A percentile compares a stretch with the other conserved stretches of the same genome.
phyloP scores from a whole-genome alignment of 1,284 basidiomycete genomes.

The Cryptococcus depauperatus region DNA sequence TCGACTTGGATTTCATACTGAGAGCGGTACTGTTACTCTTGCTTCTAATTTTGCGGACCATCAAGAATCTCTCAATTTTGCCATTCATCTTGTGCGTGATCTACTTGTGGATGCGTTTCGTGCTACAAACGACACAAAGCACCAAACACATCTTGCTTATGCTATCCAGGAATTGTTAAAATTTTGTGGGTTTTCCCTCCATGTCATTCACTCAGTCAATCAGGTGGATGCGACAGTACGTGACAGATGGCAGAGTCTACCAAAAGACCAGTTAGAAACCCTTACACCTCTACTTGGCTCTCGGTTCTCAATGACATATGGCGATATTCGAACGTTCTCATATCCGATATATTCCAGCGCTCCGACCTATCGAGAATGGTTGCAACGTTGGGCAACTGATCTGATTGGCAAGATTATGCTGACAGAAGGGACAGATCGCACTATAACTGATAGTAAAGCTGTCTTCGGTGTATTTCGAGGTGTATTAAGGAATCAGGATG shows the following conservation, averaged over 20 bases:
- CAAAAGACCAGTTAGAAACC: slow-evolving; percentile 78
- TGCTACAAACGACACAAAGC: slow-evolving; percentile 85
- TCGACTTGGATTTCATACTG: slow-evolving; percentile 52
- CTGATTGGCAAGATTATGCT: slow-evolving; percentile 59
- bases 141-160: slow-evolving; percentile 82
- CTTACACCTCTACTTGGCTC: slow-evolving; percentile 79
- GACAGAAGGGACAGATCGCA: slow-evolving; percentile 26
- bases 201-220: slow-evolving; percentile 39
- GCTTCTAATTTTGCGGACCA: slow-evolving; percentile 75
- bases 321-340: slow-evolving; percentile 39
- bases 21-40: slow-evolving; percentile 63
- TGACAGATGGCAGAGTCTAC: slow-evolving; percentile 64
- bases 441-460: slow-evolving; percentile 29
- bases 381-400: slow-evolving; percentile 79
- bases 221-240: slow-evolving; percentile 60
- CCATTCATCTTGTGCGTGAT: slow-evolving; percentile 74
- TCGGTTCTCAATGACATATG: slow-evolving; percentile 49
- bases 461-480: slow-evolving; percentile 77
- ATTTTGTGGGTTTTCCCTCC: slow-evolving; percentile 75
- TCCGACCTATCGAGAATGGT: slow-evolving; percentile 88
- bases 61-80: slow-evolving; percentile 71
- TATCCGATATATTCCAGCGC: slow-evolving; percentile 72
- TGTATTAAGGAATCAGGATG: slow-evolving; percentile 78
- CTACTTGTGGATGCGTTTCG: slow-evolving; percentile 87
- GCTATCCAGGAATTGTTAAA: slow-evolving; percentile 87